A percentile compares a stretch with the other conserved stretches of the same genome.
Evolutionary conservation across 1,284 basidiomycete genomes (phyloP).

Genomic region (Bjerkandera adusta): DNA sequence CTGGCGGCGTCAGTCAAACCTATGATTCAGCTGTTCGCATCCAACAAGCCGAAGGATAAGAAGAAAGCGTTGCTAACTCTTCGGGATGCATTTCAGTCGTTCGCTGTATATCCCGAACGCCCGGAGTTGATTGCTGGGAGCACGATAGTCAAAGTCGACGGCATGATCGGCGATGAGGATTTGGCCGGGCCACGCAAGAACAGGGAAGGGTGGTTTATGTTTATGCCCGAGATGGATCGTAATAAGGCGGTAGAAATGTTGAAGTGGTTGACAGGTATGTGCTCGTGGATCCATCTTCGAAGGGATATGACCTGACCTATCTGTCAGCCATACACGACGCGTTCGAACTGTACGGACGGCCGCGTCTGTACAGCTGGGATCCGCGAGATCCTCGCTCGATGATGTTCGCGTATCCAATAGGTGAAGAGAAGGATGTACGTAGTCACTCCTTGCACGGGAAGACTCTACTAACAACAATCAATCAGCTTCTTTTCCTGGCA

Average conservation of each 20-base stretch:
- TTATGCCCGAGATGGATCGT: conserved; percentile 79
- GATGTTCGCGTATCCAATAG: conserved; percentile 84
- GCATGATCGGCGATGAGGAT: conserved; percentile 76
- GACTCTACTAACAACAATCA: conserved; percentile 5
- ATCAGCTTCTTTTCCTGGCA: conserved; percentile 83
- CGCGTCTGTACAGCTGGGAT: conserved; percentile 84
- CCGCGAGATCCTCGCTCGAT: conserved; percentile 71
- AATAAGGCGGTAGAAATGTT: conserved; percentile 80
- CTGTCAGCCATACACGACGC: conserved; percentile 82
- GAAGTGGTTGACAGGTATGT: conserved; percentile 86
- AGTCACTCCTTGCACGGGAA: conserved; percentile 9
- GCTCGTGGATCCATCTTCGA: conserved; percentile 12
- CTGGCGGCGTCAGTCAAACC: conserved; percentile 37
- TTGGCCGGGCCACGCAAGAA: conserved; percentile 55
- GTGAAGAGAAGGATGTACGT: conserved; percentile 69
- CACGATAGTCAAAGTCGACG: conserved; percentile 88
- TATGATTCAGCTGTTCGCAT: conserved; percentile 56
- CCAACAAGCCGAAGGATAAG: conserved; percentile 66
- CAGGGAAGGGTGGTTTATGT: conserved; percentile 79
- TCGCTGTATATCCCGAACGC: conserved; percentile 93
- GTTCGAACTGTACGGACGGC: conserved; percentile 85
- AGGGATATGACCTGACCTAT: conserved; percentile 18
- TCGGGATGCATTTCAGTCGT: conserved; percentile 62
- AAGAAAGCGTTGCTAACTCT: conserved; percentile 65
- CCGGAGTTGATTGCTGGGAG: conserved; percentile 87